Conservation (phyloP, 331 rosid species). For the Malus hybrid region DNA sequence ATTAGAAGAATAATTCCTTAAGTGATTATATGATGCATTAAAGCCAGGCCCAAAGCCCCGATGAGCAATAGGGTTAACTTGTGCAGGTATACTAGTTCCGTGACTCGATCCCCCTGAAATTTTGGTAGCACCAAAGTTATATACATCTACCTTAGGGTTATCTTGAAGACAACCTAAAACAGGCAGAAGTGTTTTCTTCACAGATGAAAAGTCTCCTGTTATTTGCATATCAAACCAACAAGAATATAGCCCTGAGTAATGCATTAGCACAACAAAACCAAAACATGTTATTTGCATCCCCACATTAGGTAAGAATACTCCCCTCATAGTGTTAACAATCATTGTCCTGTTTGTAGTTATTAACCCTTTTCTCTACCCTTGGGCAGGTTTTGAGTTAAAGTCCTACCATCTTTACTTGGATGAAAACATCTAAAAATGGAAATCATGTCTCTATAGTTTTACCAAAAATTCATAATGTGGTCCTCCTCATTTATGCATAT, state of each 20-base stretch:
- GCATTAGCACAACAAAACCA: neutral
- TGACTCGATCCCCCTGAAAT: conserved; percentile 28
- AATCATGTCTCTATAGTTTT: neutral
- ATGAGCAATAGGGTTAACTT: conserved; percentile 38
- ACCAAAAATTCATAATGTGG: neutral
- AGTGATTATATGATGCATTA: conserved; percentile 39
- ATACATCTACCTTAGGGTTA: conserved; percentile 30
- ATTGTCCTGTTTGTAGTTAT: neutral
- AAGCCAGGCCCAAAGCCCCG: conserved; percentile 34
- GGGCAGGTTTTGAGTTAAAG: too few relatives aligned
- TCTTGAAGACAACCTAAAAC: conserved; percentile 62
- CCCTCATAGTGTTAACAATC: too few relatives aligned
- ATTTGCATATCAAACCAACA: conserved; percentile 38
- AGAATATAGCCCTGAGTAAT: neutral
- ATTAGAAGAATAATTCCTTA: conserved; percentile 48
- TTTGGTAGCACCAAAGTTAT: conserved; percentile 35
- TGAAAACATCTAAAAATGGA: neutral
- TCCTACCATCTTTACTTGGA: neutral
- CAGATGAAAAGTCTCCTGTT: conserved; percentile 51
- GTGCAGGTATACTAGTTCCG: conserved; percentile 26
- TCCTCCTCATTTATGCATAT: neutral
- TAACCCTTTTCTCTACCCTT: neutral
- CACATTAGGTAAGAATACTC: neutral
- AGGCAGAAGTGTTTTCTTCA: conserved; percentile 64
- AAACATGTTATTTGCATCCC: neutral